Evolutionary conservation across 495 filamentous ascomycete species (phyloP).

Genomic region (Daldinia decipiens): DNA sequence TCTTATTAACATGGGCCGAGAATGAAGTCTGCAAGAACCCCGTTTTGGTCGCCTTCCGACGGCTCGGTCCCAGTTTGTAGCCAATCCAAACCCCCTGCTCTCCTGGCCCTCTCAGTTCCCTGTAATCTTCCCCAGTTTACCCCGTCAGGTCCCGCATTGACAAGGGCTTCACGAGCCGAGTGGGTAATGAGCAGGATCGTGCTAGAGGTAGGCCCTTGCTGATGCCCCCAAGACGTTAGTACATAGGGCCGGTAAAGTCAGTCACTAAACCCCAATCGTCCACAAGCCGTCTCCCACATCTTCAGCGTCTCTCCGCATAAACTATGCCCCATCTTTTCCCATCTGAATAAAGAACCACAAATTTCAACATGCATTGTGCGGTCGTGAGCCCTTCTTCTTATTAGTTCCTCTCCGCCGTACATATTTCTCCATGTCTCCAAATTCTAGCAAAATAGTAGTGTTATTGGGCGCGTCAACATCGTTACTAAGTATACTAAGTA

Average conservation of each 20-base stretch:
- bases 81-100: constrained; percentile 36
- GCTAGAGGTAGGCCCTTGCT: constrained; percentile 26
- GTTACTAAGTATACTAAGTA: constrained; percentile 22
- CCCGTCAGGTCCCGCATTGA: constrained; percentile 41
- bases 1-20: constrained; percentile 18
- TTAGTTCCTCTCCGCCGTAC: constrained; percentile 36
- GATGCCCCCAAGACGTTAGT: constrained; percentile 9
- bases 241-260: constrained; percentile 3
- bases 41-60: constrained; percentile 38
- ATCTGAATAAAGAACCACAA: constrained; percentile 31
- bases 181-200: constrained; percentile 27
- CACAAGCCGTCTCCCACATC: constrained; percentile 29
- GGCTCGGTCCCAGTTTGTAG: constrained; percentile 28
- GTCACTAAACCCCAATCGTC: constrained; percentile 36
- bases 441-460: constrained; percentile 27
- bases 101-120: constrained; percentile 25
- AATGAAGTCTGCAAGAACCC: constrained; percentile 33
- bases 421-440: constrained; percentile 29
- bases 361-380: constrained; percentile 31
- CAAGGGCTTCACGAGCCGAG: constrained; percentile 42
- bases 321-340: constrained; percentile 28
- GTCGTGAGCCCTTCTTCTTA: constrained; percentile 30
- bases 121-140: constrained; percentile 35
- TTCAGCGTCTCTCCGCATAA: constrained; percentile 40
- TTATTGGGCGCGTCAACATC: constrained; percentile 36